These are phyloP conservation scores for Aegilops sharonensis DNA, from an alignment of 176 grass and related monocot genomes.

Conservation along the genomic window DNA sequence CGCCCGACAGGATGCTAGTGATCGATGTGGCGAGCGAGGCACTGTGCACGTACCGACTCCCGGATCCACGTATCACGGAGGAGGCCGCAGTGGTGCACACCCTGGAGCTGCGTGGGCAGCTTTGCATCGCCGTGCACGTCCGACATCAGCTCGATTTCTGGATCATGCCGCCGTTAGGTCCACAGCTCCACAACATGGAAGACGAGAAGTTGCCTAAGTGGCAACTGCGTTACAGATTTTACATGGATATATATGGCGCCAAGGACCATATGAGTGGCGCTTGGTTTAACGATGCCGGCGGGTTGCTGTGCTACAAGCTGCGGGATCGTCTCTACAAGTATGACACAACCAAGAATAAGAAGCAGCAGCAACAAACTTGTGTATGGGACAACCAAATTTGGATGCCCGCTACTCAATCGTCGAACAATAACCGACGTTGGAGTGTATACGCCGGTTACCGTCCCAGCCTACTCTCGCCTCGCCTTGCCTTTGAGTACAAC, in stretches of 20 bases:
- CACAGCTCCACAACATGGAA: not conserved
- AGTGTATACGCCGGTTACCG: not conserved
- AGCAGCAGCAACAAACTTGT: too few relatives aligned
- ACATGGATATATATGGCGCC: not conserved
- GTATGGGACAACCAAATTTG: too few relatives aligned
- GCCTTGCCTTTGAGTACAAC: not conserved
- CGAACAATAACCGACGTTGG: not conserved
- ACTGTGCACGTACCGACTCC: not conserved
- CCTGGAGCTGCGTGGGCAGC: not conserved
- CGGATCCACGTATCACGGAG: not conserved
- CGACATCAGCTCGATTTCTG: not conserved
- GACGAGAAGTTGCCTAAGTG: not conserved
- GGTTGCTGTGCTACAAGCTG: not conserved
- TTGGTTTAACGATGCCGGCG: not conserved
- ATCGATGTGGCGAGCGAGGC: not conserved
- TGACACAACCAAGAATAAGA: not conserved
- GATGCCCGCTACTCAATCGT: too few relatives aligned
- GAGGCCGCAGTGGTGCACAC: not conserved
- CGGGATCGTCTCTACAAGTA: not conserved
- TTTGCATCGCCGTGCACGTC: not conserved
- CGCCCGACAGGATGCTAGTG: not conserved
- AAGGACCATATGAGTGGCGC: not conserved
- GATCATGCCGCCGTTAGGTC: not conserved
- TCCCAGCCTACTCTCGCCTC: not conserved
- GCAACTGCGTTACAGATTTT: not conserved